A percentile compares a stretch with the other conserved stretches of the same genome.
Conservation (phyloP, 2,329 filamentous ascomycete genomes). For the Septoria linicola region DNA sequence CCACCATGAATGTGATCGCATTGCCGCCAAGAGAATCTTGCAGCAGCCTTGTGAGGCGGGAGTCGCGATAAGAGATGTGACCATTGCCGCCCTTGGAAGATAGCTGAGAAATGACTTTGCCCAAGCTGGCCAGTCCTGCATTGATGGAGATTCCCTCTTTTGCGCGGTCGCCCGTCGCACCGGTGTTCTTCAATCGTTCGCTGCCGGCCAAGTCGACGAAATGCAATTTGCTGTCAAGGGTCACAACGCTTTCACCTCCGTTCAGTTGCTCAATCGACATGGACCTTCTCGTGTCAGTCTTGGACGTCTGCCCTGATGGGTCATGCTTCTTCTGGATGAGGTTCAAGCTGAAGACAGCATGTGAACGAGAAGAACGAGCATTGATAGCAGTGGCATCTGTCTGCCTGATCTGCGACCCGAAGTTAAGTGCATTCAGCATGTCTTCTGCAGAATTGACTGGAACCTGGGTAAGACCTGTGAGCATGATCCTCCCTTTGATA, state of each 20-base stretch:
- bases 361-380: constrained; percentile 93
- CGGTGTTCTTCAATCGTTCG: constrained; percentile 94
- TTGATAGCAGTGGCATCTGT: constrained; percentile 97
- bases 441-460: constrained; percentile 91
- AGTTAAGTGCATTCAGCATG: constrained; percentile 81
- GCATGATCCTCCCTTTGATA: constrained; percentile 85
- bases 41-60: constrained; percentile 88
- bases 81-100: constrained; percentile 84
- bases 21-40: constrained; percentile 97
- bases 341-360: constrained; percentile 95
- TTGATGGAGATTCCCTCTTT: constrained; percentile 99
- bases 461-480: constrained; percentile 85
- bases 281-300: constrained; percentile 79
- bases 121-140: constrained; percentile 86
- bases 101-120: constrained; percentile 97
- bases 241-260: constrained; percentile 65
- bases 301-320: constrained; percentile 49
- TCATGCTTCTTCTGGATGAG: constrained; percentile 79
- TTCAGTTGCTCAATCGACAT: constrained; percentile 79
- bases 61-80: constrained; percentile 96
- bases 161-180: constrained; percentile 88
- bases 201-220: constrained; percentile 98
- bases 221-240: constrained; percentile 95
- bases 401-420: constrained; percentile 90
- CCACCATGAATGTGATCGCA: constrained; percentile 99